Percentiles rank a stretch among this genome's conserved stretches.
phyloP scores from a whole-genome alignment of 1,284 basidiomycete species.

The Sphagnurus paluster region DNA sequence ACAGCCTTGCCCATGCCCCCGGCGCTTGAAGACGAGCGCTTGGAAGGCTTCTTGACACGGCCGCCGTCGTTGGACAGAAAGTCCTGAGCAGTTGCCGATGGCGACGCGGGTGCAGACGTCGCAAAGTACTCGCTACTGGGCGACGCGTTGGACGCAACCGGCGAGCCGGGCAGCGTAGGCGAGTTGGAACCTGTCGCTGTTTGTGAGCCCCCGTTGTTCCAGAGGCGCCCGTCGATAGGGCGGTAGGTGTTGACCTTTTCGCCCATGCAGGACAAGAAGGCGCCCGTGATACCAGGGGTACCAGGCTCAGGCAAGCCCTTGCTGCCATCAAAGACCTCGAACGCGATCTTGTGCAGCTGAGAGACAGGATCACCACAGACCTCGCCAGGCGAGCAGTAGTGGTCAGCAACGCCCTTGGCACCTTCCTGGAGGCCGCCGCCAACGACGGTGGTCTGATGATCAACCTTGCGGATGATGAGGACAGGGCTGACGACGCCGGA shows the following conservation, averaged over 20 bases:
- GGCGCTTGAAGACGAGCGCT: conserved; percentile 73
- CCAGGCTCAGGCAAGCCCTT: conserved; percentile 71
- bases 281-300: conserved; percentile 71
- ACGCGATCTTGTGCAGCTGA: conserved; percentile 93
- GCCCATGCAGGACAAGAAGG: conserved; percentile 84
- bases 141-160: conserved; percentile 65
- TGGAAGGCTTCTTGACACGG: conserved; percentile 65
- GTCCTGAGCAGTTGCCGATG: conserved; percentile 54
- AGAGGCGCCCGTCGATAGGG: conserved; percentile 79
- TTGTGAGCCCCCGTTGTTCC: conserved; percentile 50
- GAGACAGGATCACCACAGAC: conserved; percentile 92
- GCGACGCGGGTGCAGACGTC: conserved; percentile 60
- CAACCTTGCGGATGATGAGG: conserved; percentile 91
- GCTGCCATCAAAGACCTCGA: conserved; percentile 79
- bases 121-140: conserved; percentile 68
- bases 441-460: conserved; percentile 86
- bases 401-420: conserved; percentile 80
- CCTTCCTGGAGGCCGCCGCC: conserved; percentile 84
- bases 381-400: conserved; percentile 81
- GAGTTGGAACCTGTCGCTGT: conserved; percentile 53
- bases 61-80: conserved; percentile 79
- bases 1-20: conserved; percentile 62
- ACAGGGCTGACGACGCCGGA: conserved; percentile 93
- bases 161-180: conserved; percentile 66
- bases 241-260: conserved; percentile 88